A percentile compares a stretch with the other conserved stretches of the same genome.
Conservation (phyloP, 371 early-diverging fungal genomes). For the Gilbertella persicaria region DNA sequence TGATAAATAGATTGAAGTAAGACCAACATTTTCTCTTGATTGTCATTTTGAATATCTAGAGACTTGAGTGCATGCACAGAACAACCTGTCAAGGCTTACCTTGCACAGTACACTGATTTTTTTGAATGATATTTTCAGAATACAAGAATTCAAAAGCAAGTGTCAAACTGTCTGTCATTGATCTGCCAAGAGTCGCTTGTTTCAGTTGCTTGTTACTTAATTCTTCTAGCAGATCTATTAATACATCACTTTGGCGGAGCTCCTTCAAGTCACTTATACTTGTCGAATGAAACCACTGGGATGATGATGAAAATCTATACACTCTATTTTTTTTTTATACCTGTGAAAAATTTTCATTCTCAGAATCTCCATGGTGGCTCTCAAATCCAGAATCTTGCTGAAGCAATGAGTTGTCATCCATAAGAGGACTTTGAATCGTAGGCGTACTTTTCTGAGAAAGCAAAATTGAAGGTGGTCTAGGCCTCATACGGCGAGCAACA, state of each 20-base stretch:
- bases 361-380: neutral
- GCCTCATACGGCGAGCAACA: conserved; percentile 62
- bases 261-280: conserved; percentile 50
- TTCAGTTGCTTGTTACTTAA: conserved; percentile 54
- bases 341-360: too few relatives aligned
- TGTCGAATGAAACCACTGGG: conserved; percentile 42
- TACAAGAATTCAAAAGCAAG: conserved; percentile 62
- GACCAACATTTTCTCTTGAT: neutral
- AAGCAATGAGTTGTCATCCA: neutral
- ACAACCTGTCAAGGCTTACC: neutral
- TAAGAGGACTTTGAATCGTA: neutral
- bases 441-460: conserved; percentile 25
- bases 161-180: conserved; percentile 55
- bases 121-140: neutral
- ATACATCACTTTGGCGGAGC: conserved; percentile 53
- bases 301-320: conserved; percentile 44
- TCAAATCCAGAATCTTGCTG: neutral
- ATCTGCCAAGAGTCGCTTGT: conserved; percentile 31
- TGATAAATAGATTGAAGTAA: neutral
- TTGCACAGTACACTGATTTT: neutral
- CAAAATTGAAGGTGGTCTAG: conserved; percentile 64
- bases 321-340: too few relatives aligned
- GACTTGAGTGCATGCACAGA: neutral
- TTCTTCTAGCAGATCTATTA: conserved; percentile 53
- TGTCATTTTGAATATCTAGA: neutral